Conservation (phyloP, 768 basidiomycete species). For the Sutorius australiensis region DNA sequence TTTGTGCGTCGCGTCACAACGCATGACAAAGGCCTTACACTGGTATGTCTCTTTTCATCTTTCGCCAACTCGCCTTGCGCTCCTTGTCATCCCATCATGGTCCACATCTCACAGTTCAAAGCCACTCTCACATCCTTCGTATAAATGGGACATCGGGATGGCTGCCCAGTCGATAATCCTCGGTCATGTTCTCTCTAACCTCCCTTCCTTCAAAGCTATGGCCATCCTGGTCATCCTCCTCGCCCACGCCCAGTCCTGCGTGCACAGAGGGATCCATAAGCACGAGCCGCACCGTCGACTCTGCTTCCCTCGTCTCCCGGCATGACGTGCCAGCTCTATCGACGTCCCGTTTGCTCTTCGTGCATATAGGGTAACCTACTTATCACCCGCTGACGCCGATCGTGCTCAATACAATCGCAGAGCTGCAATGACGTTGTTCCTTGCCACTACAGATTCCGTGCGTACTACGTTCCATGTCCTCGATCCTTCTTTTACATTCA, state of each 20-base stretch:
- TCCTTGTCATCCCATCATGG: conserved; percentile 12
- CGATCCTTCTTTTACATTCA: conserved; percentile 5
- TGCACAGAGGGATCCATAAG: conserved; percentile 21
- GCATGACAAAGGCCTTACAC: conserved; percentile 26
- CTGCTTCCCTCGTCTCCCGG: conserved; percentile 21
- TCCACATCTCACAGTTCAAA: conserved; percentile 21
- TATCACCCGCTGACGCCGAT: neutral
- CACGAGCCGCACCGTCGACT: conserved; percentile 18
- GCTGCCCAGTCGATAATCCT: conserved; percentile 4
- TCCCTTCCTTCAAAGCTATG: conserved; percentile 8
- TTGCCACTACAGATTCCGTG: conserved; percentile 85
- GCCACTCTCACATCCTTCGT: conserved; percentile 16
- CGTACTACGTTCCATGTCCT: conserved; percentile 22
- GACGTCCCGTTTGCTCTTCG: conserved; percentile 52
- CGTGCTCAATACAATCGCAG: conserved; percentile 36
- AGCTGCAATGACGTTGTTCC: conserved; percentile 74
- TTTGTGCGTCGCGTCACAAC: conserved; percentile 22
- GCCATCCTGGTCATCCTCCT: conserved; percentile 1
- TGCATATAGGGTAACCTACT: conserved; percentile 61
- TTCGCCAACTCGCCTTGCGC: conserved; percentile 25
- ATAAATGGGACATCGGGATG: conserved; percentile 25
- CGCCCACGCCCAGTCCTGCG: conserved; percentile 5
- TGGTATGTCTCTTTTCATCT: conserved; percentile 22
- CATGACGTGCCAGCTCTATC: conserved; percentile 38
- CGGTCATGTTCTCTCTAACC: conserved; percentile 17